phyloP scores from a whole-genome alignment of 352 stramenopile genomes.

The Pythium graminicola region DNA sequence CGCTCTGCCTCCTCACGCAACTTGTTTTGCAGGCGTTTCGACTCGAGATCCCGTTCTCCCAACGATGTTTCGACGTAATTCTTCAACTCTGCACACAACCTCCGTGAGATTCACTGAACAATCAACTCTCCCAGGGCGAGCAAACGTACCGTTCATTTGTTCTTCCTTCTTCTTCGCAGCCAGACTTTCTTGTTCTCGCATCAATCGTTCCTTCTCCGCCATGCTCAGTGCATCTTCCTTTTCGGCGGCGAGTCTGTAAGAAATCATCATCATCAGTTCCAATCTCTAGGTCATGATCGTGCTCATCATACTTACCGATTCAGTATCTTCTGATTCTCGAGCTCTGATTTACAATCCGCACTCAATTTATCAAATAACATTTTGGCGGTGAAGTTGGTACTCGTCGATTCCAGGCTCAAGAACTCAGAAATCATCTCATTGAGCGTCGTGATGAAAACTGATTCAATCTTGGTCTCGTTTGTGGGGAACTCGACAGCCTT shows the following conservation, averaged over 20 bases:
- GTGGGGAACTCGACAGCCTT: slow-evolving; percentile 49
- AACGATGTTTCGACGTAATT: slow-evolving; percentile 57
- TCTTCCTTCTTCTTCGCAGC: slow-evolving; percentile 48
- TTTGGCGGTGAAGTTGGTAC: slow-evolving; percentile 39
- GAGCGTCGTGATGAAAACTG: slow-evolving; percentile 45
- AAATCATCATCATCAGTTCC: not conserved
- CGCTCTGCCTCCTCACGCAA: slow-evolving; percentile 52
- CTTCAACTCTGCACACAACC: slow-evolving; percentile 35
- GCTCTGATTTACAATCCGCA: slow-evolving; percentile 41
- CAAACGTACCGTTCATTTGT: slow-evolving; percentile 44
- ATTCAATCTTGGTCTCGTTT: slow-evolving; percentile 56
- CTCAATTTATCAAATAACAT: slow-evolving; percentile 49
- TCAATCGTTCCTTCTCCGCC: slow-evolving; percentile 48
- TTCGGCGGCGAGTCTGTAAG: slow-evolving; percentile 46
- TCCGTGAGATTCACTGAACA: not conserved
- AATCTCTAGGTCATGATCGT: not conserved
- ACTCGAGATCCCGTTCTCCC: slow-evolving; percentile 56
- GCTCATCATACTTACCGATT: slow-evolving; percentile 35
- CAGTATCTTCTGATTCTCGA: slow-evolving; percentile 72
- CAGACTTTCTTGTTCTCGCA: slow-evolving; percentile 51
- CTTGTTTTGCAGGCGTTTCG: slow-evolving; percentile 57
- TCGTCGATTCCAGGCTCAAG: slow-evolving; percentile 37
- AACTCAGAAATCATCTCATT: slow-evolving; percentile 59
- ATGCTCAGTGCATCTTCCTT: slow-evolving; percentile 55
- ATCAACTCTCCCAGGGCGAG: not conserved